Evolutionary conservation across 1,284 basidiomycete genomes (phyloP).

Genomic region (Sanghuangporus sanghuang): DNA sequence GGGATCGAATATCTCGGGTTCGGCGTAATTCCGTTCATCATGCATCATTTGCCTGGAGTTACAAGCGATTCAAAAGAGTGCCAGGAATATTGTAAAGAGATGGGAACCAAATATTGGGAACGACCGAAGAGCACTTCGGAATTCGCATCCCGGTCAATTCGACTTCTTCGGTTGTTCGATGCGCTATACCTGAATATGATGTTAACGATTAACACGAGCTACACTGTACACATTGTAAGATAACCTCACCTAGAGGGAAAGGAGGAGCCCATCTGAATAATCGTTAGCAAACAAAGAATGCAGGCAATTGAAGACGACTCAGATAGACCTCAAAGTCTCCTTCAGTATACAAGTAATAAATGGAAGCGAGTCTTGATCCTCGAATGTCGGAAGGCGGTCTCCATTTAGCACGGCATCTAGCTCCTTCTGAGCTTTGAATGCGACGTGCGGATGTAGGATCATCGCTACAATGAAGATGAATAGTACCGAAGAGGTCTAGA

Average conservation of each 20-base stretch:
- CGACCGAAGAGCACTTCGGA: constrained; percentile 7
- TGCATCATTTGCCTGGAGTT: constrained; percentile 14
- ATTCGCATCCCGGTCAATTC: constrained; percentile 13
- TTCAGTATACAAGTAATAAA: constrained; percentile 27
- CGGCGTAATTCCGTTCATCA: constrained; percentile 6
- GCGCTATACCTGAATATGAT: constrained; percentile 11
- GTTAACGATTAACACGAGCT: neutral
- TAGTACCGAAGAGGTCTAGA: constrained; percentile 16
- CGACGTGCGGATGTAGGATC: constrained; percentile 2
- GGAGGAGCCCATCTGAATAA: neutral
- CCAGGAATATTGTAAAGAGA: neutral
- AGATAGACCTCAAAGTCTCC: constrained; percentile 26
- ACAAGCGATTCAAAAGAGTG: neutral
- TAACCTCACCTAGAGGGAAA: neutral
- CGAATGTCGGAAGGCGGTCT: constrained; percentile 24
- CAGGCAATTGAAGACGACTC: neutral
- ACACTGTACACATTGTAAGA: neutral
- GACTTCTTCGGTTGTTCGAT: constrained; percentile 8
- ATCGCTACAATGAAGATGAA: constrained; percentile 14
- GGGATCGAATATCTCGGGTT: constrained; percentile 7
- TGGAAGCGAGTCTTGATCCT: constrained; percentile 23
- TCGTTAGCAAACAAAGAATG: neutral
- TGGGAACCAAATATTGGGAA: constrained; percentile 17
- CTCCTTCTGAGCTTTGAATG: constrained; percentile 6
- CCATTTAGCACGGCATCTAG: constrained; percentile 2